Conservation (phyloP, 179 eudicot species). For the Sideroxylon spinosum region DNA sequence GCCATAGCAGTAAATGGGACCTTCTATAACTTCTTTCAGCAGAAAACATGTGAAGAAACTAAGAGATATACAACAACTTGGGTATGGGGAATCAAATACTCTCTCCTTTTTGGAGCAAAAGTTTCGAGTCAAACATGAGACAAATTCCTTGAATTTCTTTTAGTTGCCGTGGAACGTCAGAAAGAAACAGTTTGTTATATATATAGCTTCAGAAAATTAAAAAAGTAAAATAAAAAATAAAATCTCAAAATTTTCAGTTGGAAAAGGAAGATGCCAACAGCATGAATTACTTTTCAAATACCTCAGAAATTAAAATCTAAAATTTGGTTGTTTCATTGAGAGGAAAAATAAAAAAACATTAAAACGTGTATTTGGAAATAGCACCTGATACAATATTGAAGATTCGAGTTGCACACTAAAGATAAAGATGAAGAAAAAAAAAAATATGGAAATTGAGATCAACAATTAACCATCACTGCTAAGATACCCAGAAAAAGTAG, state of each 20-base stretch:
- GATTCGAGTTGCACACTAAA: too few species aligned
- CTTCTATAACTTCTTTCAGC: constrained; percentile 19
- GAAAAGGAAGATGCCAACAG: constrained; percentile 13
- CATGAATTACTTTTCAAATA: not conserved
- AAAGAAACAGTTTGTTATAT: too few species aligned
- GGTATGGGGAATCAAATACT: constrained; percentile 6
- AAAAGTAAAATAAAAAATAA: too few species aligned
- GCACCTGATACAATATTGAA: too few species aligned
- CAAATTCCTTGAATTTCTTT: constrained; percentile 18
- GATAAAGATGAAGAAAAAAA: too few species aligned
- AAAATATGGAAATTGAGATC: too few species aligned
- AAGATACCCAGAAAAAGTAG: too few species aligned
- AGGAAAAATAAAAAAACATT: too few species aligned
- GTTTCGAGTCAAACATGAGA: constrained; percentile 37
- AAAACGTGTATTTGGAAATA: too few species aligned
- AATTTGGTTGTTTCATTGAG: not conserved
- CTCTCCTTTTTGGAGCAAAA: constrained; percentile 15
- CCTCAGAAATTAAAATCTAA: not conserved
- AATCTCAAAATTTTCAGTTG: constrained; percentile 10
- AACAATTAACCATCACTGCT: too few species aligned
- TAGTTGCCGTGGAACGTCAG: not conserved
- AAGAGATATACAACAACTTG: constrained; percentile 18
- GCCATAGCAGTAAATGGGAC: constrained; percentile 22
- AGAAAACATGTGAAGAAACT: constrained; percentile 36
- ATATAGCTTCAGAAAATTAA: too few species aligned